These are phyloP conservation scores for Kurtzmaniella cleridarum DNA, from an alignment of 805 yeast genomes.

Conservation along the genomic window DNA sequence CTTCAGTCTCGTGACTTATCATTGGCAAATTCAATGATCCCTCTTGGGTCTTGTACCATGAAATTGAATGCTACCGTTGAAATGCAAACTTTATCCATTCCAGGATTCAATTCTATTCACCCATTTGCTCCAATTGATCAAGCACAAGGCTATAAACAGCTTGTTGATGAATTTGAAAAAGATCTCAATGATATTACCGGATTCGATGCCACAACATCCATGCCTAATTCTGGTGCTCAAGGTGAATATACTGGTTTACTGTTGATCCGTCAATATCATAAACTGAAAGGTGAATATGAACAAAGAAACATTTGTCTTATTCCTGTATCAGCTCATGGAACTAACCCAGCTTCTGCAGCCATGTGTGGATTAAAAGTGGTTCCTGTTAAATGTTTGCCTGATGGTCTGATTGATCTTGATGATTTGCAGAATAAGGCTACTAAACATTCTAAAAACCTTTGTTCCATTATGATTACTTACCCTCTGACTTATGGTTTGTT, in stretches of 20 bases:
- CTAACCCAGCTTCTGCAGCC: conserved; percentile 97
- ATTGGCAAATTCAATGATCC: conserved; percentile 93
- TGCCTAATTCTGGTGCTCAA: conserved; percentile 98
- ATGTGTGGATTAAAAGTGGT: conserved; percentile 95
- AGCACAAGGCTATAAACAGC: conserved; percentile 78
- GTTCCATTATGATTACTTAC: conserved; percentile 94
- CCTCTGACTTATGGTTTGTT: conserved; percentile 97
- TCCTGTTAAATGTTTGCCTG: conserved; percentile 76
- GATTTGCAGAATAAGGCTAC: conserved; percentile 73
- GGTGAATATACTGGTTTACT: conserved; percentile 96
- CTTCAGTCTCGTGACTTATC: conserved; percentile 86
- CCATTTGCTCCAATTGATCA: conserved; percentile 91
- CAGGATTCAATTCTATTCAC: conserved; percentile 82
- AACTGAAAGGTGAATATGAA: conserved; percentile 57
- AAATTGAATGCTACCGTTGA: conserved; percentile 92
- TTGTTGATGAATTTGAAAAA: conserved; percentile 69
- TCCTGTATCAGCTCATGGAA: conserved; percentile 97
- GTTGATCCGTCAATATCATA: conserved; percentile 74
- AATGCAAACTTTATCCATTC: conserved; percentile 93
- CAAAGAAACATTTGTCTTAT: conserved; percentile 84
- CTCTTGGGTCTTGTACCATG: conserved; percentile 98
- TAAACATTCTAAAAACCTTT: conserved; percentile 63
- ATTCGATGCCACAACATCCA: conserved; percentile 80
- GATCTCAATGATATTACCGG: conserved; percentile 93
- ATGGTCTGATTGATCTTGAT: conserved; percentile 80